phyloP scores from a whole-genome alignment of 257 asterid genomes.

The Plectranthus barbatus region DNA sequence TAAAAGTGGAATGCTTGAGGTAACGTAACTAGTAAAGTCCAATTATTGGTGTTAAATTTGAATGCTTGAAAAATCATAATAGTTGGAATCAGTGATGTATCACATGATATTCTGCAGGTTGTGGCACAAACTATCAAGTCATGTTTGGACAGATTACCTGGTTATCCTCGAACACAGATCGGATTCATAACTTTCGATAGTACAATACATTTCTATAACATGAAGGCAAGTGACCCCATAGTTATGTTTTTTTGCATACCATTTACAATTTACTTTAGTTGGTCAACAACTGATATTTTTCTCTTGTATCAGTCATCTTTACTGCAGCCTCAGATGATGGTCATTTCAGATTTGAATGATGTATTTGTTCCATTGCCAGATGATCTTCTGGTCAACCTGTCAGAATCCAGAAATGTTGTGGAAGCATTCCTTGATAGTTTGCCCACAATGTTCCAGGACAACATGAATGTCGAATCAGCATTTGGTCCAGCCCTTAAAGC shows the following conservation, averaged over 20 bases:
- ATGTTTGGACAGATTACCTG: constrained; percentile 78
- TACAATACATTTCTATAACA: constrained; percentile 77
- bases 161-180: constrained; percentile 80
- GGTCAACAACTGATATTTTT: constrained; percentile 20
- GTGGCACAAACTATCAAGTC: constrained; percentile 79
- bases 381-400: constrained; percentile 85
- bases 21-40: constrained; percentile 17
- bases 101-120: constrained; percentile 44
- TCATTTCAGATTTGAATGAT: constrained; percentile 71
- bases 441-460: constrained; percentile 77
- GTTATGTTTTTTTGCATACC: constrained; percentile 3
- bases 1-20: constrained; percentile 77
- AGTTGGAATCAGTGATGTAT: constrained; percentile 2
- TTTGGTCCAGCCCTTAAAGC: constrained; percentile 95
- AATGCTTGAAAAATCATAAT: neutral
- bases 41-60: too few relatives aligned
- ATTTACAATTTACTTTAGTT: constrained; percentile 6
- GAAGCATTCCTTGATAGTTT: constrained; percentile 87
- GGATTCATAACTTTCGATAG: constrained; percentile 91
- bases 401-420: constrained; percentile 79
- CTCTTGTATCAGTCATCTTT: constrained; percentile 57
- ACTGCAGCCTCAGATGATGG: constrained; percentile 76
- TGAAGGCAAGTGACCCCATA: constrained; percentile 56
- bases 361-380: constrained; percentile 64
- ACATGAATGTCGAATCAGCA: constrained; percentile 84